phyloP scores from a whole-genome alignment of 2,329 filamentous ascomycete species.

The Alternaria triticimaculans region DNA sequence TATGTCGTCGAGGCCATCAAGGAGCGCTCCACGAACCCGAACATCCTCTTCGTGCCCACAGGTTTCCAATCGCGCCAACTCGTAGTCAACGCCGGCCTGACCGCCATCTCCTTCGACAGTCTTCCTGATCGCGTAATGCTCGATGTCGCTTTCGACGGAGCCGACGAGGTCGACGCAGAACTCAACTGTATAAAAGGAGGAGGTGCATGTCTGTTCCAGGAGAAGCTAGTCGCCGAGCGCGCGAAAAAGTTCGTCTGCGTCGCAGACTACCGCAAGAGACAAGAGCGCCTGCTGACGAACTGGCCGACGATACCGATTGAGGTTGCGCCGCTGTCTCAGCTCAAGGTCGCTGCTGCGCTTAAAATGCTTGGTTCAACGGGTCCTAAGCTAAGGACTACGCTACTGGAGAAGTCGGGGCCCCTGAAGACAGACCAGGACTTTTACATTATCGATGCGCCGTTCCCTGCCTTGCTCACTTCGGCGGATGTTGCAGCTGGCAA shows the following conservation, averaged over 20 bases:
- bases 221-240: constrained; percentile 89
- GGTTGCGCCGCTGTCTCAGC: constrained; percentile 83
- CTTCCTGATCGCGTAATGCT: constrained; percentile 70
- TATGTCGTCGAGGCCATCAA: constrained; percentile 84
- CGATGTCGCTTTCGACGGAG: constrained; percentile 94
- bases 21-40: constrained; percentile 43
- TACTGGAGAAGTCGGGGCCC: constrained; percentile 80
- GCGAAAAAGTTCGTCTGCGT: constrained; percentile 88
- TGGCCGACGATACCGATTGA: constrained; percentile 94
- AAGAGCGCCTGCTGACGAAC: constrained; percentile 71
- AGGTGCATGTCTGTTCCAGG: constrained; percentile 95
- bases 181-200: constrained; percentile 98
- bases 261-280: constrained; percentile 90
- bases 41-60: constrained; percentile 88
- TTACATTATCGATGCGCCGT: constrained; percentile 92
- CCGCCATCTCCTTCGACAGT: constrained; percentile 78
- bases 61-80: constrained; percentile 89
- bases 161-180: constrained; percentile 93
- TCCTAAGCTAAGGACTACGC: constrained; percentile 74
- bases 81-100: constrained; percentile 79
- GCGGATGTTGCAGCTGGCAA: constrained; percentile 58
- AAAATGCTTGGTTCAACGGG: constrained; percentile 73
- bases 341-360: constrained; percentile 76
- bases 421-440: constrained; percentile 86
- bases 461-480: constrained; percentile 71